Evolutionary conservation across 495 filamentous ascomycete genomes (phyloP), one percentile per base, ranked within the genome.

Genomic region (Letharia columbiana): DNA sequence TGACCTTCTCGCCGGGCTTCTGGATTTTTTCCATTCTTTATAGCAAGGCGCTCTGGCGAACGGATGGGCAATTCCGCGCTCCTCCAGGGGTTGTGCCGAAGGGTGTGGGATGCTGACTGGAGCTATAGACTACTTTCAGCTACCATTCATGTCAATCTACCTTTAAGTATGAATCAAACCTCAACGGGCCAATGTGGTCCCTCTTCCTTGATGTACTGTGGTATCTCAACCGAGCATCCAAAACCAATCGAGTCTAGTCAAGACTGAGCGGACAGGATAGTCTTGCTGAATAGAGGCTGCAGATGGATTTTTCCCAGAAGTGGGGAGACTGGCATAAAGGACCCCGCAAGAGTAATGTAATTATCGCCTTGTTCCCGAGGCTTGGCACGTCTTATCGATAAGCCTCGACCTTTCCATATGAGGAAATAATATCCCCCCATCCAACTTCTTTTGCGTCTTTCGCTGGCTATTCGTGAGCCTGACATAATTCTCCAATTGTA

Each of bases 311-410:
- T 37, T 10, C 7, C 54, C 31, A 23, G n/a, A 2, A 37, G 28
- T 33, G 50, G 23, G 17, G 28, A 33, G 49, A 28, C n/a, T 33
- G 4, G 50, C 23, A 33, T 31, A 4, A 15, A 15, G 1, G 28
- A 52, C 49, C 49, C 49, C 49, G 49, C 49, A 12, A 1, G 28
- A 2, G 11, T 10, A 42, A 31, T 28, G 23, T 2, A 17, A 39
- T 41, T 35, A n/a, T 20, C 40, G 15, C 28, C 31, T 1, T 12
- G n/a, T 13, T 0, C 18, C 18, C 18, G 18, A 15, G 35, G 49
- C 64, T 66, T 66, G 64, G 64, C 64, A 28, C 33, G 12, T 12
- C n/a, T 61, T 54, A 61, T 62, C 58, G 64, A 66, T 62, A 62
- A 54, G n/a, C 20, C 10, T 44, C 7, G 10, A 45, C 57, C n/a